These are phyloP conservation scores for Hyphopichia khmerensis DNA, from an alignment of 1,139 yeast genomes.

Conservation along the genomic window DNA sequence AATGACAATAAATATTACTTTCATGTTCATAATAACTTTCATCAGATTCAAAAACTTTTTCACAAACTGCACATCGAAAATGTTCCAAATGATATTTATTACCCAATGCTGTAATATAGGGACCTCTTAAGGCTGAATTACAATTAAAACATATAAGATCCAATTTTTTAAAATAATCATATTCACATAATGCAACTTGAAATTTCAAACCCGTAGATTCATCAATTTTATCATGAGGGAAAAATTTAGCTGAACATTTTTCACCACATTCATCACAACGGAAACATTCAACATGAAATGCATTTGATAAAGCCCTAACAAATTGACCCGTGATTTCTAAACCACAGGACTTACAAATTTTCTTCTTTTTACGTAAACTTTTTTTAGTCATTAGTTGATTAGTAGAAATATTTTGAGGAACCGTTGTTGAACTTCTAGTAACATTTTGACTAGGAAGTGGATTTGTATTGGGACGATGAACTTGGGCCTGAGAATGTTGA, in stretches of 20 bases:
- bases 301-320: constrained; percentile 77
- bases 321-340: constrained; percentile 74
- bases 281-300: constrained; percentile 87
- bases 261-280: constrained; percentile 78
- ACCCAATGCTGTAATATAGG: constrained; percentile 91
- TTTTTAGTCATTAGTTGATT: constrained; percentile 5
- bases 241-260: constrained; percentile 72
- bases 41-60: constrained; percentile 83
- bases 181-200: constrained; percentile 85
- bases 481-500: constrained; percentile 13
- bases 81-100: constrained; percentile 93
- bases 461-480: constrained; percentile 4
- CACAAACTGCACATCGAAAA: constrained; percentile 87
- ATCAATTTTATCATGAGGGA: constrained; percentile 51
- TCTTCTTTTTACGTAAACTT: constrained; percentile 26
- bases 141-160: constrained; percentile 84
- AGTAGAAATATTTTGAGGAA: neutral
- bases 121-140: constrained; percentile 82
- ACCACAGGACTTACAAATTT: constrained; percentile 63
- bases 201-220: constrained; percentile 28
- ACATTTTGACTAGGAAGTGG: constrained; percentile 1
- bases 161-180: constrained; percentile 83
- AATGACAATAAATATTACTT: constrained; percentile 82
- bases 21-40: constrained; percentile 93
- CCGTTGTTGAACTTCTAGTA: neutral